Percentiles rank a stretch among this genome's conserved stretches.
phyloP scores from a whole-genome alignment of 192 early-diverging fungal genomes.

The Geranomyces variabilis region DNA sequence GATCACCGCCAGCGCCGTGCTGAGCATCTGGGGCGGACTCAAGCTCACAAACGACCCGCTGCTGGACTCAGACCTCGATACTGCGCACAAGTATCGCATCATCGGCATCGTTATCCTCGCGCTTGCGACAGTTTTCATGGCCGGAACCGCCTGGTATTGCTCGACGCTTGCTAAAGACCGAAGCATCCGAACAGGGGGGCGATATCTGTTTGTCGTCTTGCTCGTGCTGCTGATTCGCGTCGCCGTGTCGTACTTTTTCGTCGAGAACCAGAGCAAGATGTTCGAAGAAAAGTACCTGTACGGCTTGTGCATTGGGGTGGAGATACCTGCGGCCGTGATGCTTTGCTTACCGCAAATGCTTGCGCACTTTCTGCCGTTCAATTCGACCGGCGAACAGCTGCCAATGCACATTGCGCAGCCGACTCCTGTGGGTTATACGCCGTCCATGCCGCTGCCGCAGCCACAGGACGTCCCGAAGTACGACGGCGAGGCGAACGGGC shows the following conservation, averaged over 20 bases:
- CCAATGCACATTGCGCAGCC: no score
- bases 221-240: background rate
- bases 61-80: background rate
- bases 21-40: conserved; percentile 3
- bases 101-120: background rate
- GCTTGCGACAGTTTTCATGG: background rate
- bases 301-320: background rate
- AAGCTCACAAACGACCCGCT: background rate
- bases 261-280: background rate
- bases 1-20: background rate
- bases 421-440: no score
- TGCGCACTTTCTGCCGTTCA: no score
- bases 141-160: background rate
- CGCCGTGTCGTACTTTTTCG: conserved; percentile 7
- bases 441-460: no score
- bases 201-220: background rate
- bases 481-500: no score
- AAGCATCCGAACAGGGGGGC: background rate
- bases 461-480: no score
- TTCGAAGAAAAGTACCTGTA: background rate
- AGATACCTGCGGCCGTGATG: conserved; percentile 5
- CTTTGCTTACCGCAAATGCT: background rate
- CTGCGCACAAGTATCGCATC: background rate
- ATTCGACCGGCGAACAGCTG: no score
- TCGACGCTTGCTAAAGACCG: background rate